Percentiles rank a stretch among this genome's conserved stretches.
Conservation (phyloP, 2,329 filamentous ascomycete genomes). For the Colletotrichum sp. region DNA sequence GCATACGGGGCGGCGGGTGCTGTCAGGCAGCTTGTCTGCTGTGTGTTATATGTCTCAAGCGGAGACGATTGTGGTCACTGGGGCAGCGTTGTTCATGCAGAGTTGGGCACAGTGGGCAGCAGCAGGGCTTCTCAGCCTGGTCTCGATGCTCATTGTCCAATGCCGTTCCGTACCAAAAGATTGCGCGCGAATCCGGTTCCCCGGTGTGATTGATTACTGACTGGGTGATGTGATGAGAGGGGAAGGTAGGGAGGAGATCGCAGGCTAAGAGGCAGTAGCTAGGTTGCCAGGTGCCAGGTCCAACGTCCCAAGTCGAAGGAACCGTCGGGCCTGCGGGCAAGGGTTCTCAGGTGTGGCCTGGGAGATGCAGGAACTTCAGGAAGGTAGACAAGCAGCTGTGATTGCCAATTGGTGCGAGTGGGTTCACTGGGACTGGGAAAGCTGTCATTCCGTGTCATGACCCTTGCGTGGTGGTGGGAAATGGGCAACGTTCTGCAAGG, state of each 20-base stretch:
- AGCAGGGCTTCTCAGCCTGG: background rate
- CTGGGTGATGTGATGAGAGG: background rate
- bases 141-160: background rate
- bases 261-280: background rate
- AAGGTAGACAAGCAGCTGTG: background rate
- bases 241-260: background rate
- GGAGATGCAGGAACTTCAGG: background rate
- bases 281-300: background rate
- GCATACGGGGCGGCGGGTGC: background rate
- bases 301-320: background rate
- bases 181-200: background rate
- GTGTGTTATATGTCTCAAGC: background rate
- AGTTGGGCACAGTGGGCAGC: background rate
- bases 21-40: background rate
- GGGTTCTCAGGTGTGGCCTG: background rate
- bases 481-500: background rate
- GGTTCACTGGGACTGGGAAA: background rate
- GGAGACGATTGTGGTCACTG: background rate
- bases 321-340: background rate
- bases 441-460: slow-evolving; percentile 19
- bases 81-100: background rate
- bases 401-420: background rate
- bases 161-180: background rate
- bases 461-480: background rate
- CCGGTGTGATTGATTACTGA: background rate